Evolutionary conservation across 2,329 filamentous ascomycete species (phyloP), one percentile per base, ranked within the genome.

Genomic region (Xylaria sp.): DNA sequence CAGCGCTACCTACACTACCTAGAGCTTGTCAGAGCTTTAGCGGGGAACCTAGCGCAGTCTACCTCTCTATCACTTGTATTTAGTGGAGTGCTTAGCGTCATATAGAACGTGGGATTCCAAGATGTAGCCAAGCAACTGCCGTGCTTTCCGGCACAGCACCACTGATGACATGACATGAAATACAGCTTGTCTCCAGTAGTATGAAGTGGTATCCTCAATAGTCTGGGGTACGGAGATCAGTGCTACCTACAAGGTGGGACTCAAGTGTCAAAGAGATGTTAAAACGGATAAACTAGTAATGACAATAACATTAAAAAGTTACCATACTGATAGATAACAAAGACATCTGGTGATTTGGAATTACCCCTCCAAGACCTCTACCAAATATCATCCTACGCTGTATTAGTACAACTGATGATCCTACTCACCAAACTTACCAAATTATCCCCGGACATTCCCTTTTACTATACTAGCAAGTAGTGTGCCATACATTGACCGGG

Each of bases 301-400:
- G 15, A 54, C 25, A 57, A 63, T 34, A 15, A 48, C 18, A 46
- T 18, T n/a, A 7, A 18, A 18, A 18, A 46, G 6, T n/a, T 46
- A 46, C 41, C 41, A 46, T 46, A 46, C 41, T 46, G 20, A 48
- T 48, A 48, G 18, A 41, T 1, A 51, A 66, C 20, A 31, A 18
- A 52, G 34, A 28, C 37, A 54, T 15, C 55, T 62, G 39, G 44
- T 41, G 67, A 69, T 66, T 69, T 69, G 67, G 67, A 69, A 66
- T 69, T 69, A 69, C 67, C 67, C 67, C 67, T 69, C 67, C 44
- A 59, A 55, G 10, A 37, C 18, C 1, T 4, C 51, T 25, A 7
- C 46, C 46, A 48, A 59, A 20, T 37, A 51, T 31, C 57, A 44
- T 56, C 28, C 60, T 46, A 64, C 54, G 18, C 5, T 34, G 28